Base-by-base conservation (phyloP, 1,139 yeast genomes). In the Protomyces lactucae-debilis region DNA sequence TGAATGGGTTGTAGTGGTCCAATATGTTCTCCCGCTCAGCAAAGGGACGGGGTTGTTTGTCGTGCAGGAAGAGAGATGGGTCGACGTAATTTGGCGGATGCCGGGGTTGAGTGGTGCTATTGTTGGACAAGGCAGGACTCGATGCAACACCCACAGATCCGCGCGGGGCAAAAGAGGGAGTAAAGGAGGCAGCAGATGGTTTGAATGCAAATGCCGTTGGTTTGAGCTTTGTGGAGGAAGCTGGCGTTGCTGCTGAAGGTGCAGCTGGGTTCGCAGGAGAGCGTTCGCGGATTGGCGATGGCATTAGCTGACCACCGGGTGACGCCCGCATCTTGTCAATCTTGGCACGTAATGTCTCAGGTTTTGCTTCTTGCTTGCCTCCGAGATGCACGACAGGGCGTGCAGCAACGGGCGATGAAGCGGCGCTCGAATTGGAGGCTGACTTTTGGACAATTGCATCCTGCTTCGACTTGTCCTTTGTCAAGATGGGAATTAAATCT, bases 401-500 rank as follows among this genome's bases (percentile, higher is more conserved):
- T n/a, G 55, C 28, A n/a, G 28, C 6, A 18, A 46, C 51, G 3
- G 28, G 52, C 5, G 35, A 5, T 3, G 54, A 36, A 8, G 63
- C 25, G 2, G 39, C 71, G 69, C 66, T 69, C 64, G 70, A 35
- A 69, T 72, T 64, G 68, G 74, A 68, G 66, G 63, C 64, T n/a
- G 14, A 51, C 55, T 67, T 68, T 43, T 76, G 78, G 64, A 75
- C 70, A 56, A 84, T 84, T 72, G 85, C 87, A 67, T 83, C 84
- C 72, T 85, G 89, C 72, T 84, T 85, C 36, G 75, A 73, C 72
- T 83, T 85, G 71, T 85, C 89, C 73, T 86, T 87, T 6, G 92
- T 79, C 55, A 87, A 78, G 45, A 88, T 86, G 3, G 95, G 93
- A 68, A 87, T 79, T 72, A 89, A 79, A 73, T 90, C 96, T 43